Base-by-base conservation (phyloP, 2,329 filamentous ascomycete species). In the Aspergillus quadricinctus region DNA sequence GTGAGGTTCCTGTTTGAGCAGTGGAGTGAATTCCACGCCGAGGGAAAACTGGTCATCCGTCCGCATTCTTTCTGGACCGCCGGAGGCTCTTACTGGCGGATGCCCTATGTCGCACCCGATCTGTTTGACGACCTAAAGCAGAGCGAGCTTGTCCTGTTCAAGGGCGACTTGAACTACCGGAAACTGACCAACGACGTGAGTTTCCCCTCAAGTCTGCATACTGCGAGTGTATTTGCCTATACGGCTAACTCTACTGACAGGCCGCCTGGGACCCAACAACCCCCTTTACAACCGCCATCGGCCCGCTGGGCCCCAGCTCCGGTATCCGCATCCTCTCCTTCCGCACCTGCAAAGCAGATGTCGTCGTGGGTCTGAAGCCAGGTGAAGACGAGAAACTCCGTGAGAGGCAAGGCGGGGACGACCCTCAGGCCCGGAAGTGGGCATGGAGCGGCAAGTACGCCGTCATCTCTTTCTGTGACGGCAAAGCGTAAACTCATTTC, bases 401-500 rank as follows among this genome's bases (percentile, higher is more conserved):
- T 63, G 79, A 82, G 8, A 81, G 77, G 53, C 85, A 89, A 52
- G 85, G 89, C 1, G 89, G 88, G 3, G 89, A 87, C 17, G 86
- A 91, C 59, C 83, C 62, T 73, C 88, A 72, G 55, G 82, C 85
- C 25, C 82, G 94, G 55, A 89, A 90, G 72, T 97, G 93, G 93
- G 92, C 91, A 0, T 97, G 92, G 92, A 89, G 85, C 68, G 93
- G 93, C 45, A 97, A 97, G 75, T 97, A 90, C 89, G 93, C 93
- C 5, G 91, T 97, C n/a, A 87, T 96, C 4, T 92, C 90, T 29
- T 91, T 92, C 66, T 91, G 83, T 48, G 82, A 88, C 64, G 89
- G 89, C 0, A 89, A 89, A 71, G 65, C 58, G 19, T 70, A 62
- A 63, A n/a, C 21, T 9, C 1, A 43, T 43, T 27, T 9, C 1